Base-by-base conservation (phyloP, 2,329 filamentous ascomycete genomes). In the Tolypocladium paradoxum region DNA sequence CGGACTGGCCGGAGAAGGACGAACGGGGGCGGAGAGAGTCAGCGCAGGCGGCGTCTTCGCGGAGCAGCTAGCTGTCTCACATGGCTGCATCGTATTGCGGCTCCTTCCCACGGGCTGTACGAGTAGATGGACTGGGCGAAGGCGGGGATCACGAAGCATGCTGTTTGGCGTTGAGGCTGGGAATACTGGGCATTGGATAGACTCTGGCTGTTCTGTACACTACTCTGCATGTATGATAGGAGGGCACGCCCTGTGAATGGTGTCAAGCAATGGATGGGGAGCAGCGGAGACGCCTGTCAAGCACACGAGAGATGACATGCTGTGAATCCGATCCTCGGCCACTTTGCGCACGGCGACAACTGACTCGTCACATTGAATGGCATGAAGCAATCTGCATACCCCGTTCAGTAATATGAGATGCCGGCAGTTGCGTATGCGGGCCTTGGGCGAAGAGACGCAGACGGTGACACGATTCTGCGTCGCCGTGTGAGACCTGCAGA, bases 1-100 rank as follows among this genome's bases (percentile, higher is more conserved):
- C 55, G 6, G 54, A 58, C 34, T 52, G 50, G 45, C 52, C 40
- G 7, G 46, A 36, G 3, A 29, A 14, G 20, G 27, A 18, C 27
- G 45, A 16, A 24, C 33, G 27, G 22, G 38, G 22, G 18, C n/a
- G 16, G 52, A 40, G 24, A 20, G 40, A 47, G 40, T 24, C 24
- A 2, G 43, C 43, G 27, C 43, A 29, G 24, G 43, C 24, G 43
- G 43, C 43, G 16, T 4, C 43, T 31, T 18, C 18, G 18, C 27
- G 43, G 33, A 33, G 27, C 43, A 20, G 27, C 11, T 47, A 47
- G 27, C 22, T 22, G 4, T 34, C 33, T 6, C 12, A 29, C 7
- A 9, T 29, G 14, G 40, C 40, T 18, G 40, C 24, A 7, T 24
- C 40, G 9, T n/a, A 3, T 29, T 45, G 40, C 16, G 16, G 4